Evolutionary conservation across 139 green algal genomes (phyloP), one percentile per base, ranked within the genome.

Genomic region (Tetratostichococcus sp.): DNA sequence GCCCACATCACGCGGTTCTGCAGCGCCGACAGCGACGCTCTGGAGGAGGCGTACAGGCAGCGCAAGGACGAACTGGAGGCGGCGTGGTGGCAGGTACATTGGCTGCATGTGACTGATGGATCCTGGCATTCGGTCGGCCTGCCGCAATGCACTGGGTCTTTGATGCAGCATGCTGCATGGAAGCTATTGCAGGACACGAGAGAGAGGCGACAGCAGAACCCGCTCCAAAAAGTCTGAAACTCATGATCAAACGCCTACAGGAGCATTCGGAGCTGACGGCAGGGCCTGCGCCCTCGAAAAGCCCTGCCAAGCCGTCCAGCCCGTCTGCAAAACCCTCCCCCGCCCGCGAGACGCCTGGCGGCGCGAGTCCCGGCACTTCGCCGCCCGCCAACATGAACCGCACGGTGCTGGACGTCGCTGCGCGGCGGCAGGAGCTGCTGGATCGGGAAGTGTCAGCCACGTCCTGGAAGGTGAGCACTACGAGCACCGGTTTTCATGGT

Each of bases 1-100:
- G 84, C 80, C 28, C 72, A 77, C 26, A 39, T 89, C n/a, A 31
- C 69, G 31, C 77, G 85, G 5, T 89, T 86, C 67, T 83, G 77
- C 68, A 69, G 79, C 22, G 65, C 74, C 31, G 85, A 89, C 73
- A 79, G 17, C 30, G 30, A 32, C 2, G 62, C 67, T 8, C 35
- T 89, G 1, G 84, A 89, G 42, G 71, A 57, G 17, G 62, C 68
- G 14, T 85, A 74, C 67, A 80, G 83, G 50, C 1, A 30, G 19
- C 62, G 65, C 1, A n/a, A 75, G 23, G 84, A 88, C 11, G 75
- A 84, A 30, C 65, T 89, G n/a, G 81, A 90, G 21, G 32, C 69
- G 11, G 70, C 32, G 6, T 90, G 85, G 85, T 90, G 85, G 85
- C 73, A 89, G 39, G 39, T 50, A 6, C 11, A 11, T 50, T 50